These are phyloP conservation scores for Agaricus sinodeliciosus DNA, from an alignment of 768 basidiomycete genomes.

Conservation along the genomic window DNA sequence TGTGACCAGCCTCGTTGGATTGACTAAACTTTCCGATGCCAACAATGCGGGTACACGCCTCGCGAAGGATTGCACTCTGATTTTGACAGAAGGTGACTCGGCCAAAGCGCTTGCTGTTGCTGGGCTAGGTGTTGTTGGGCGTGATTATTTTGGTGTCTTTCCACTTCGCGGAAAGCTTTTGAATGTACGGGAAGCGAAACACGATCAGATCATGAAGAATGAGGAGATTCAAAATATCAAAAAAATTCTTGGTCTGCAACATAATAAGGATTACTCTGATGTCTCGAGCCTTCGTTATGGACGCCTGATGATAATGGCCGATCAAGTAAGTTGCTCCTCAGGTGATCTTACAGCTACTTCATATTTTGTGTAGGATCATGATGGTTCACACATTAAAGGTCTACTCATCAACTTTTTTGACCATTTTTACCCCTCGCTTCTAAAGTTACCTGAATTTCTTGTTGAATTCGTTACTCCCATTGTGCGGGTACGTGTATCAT, in stretches of 20 bases:
- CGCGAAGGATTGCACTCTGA: constrained; percentile 83
- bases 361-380: constrained; percentile 70
- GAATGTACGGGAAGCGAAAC: constrained; percentile 94
- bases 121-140: constrained; percentile 89
- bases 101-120: constrained; percentile 96
- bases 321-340: constrained; percentile 62
- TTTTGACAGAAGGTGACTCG: constrained; percentile 98
- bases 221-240: constrained; percentile 96
- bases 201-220: constrained; percentile 98
- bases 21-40: constrained; percentile 92
- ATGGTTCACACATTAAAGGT: constrained; percentile 99
- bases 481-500: constrained; percentile 60
- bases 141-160: constrained; percentile 97
- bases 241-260: constrained; percentile 95
- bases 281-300: constrained; percentile 79
- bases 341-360: constrained; percentile 2
- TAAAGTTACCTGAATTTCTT: constrained; percentile 86
- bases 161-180: constrained; percentile 94
- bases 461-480: constrained; percentile 99
- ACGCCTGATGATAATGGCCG: constrained; percentile 98
- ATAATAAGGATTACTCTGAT: constrained; percentile 81
- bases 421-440: constrained; percentile 91
- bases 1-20: constrained; percentile 65
- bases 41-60: constrained; percentile 91
- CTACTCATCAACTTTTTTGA: constrained; percentile 97